Conservation (phyloP, 1,284 basidiomycete genomes). For the Malassezia equina region DNA sequence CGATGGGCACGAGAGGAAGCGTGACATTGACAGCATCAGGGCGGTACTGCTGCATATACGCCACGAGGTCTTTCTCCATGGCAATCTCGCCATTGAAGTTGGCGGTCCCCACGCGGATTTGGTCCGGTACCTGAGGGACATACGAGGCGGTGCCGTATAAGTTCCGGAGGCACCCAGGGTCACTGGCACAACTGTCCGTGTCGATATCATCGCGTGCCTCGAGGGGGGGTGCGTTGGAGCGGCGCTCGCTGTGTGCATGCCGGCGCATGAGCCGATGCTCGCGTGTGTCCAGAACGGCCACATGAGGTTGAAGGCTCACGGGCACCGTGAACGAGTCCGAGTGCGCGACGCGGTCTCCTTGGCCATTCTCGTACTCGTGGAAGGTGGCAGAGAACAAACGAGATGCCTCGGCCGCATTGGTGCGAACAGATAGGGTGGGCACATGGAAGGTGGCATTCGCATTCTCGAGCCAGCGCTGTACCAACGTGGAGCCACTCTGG, state of each 20-base stretch:
- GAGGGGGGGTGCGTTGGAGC: not conserved
- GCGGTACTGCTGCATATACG: slow-evolving; percentile 49
- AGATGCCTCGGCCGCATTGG: not conserved
- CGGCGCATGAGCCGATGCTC: not conserved
- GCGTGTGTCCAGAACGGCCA: not conserved
- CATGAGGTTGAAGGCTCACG: not conserved
- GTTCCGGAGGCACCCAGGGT: slow-evolving; percentile 4
- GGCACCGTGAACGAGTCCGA: not conserved
- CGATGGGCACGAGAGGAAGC: not conserved
- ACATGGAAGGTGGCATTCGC: not conserved
- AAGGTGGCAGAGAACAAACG: not conserved
- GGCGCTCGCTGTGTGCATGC: not conserved
- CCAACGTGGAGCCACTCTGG: not conserved
- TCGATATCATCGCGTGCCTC: not conserved
- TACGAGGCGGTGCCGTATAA: slow-evolving; percentile 2
- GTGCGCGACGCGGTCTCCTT: not conserved
- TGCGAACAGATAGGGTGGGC: not conserved
- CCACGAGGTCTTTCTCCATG: slow-evolving; percentile 52
- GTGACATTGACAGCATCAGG: slow-evolving; percentile 19
- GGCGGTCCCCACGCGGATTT: slow-evolving; percentile 20
- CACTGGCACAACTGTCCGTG: not conserved
- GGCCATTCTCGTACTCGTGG: slow-evolving; percentile 1
- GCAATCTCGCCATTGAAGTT: slow-evolving; percentile 32
- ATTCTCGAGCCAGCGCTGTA: not conserved
- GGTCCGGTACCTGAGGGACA: not conserved